Evolutionary conservation across 345 rosid genomes (phyloP).

Genomic region (Isatis tinctoria): DNA sequence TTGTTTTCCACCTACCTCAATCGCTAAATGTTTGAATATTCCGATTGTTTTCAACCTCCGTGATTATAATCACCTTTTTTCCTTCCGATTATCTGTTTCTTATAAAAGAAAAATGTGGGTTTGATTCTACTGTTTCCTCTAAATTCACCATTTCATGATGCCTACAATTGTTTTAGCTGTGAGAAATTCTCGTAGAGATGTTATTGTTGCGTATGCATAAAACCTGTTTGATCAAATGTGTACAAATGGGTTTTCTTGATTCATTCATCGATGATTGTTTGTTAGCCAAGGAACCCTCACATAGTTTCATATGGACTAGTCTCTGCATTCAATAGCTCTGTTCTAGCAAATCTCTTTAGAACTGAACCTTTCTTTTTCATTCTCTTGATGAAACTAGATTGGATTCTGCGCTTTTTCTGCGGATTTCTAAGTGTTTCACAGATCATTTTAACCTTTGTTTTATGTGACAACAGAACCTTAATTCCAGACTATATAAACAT

Average conservation of each 20-base stretch:
- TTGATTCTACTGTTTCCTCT: not conserved
- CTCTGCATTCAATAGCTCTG: not conserved
- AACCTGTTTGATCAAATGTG: conserved; percentile 1
- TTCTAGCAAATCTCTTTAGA: not conserved
- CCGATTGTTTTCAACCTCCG: conserved; percentile 20
- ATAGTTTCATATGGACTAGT: not conserved
- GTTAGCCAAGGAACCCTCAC: conserved; percentile 12
- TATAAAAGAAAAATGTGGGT: not conserved
- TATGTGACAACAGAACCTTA: conserved; percentile 25
- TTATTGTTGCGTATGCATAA: not conserved
- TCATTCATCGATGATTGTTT: not conserved
- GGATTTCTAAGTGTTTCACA: not conserved
- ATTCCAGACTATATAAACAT: conserved; percentile 29
- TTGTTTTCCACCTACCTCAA: not conserved
- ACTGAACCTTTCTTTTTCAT: not conserved
- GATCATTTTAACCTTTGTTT: not conserved
- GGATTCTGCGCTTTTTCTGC: not conserved
- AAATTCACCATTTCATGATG: not conserved
- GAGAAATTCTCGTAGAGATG: not conserved
- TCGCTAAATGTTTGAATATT: conserved; percentile 17
- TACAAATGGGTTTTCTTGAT: not conserved
- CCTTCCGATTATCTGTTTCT: not conserved
- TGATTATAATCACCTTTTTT: not conserved
- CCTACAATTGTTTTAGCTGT: not conserved
- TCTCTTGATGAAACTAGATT: not conserved